These are phyloP conservation scores for Speleostelium caveatum DNA, from an alignment of 78 protist genomes.

Conservation along the genomic window DNA sequence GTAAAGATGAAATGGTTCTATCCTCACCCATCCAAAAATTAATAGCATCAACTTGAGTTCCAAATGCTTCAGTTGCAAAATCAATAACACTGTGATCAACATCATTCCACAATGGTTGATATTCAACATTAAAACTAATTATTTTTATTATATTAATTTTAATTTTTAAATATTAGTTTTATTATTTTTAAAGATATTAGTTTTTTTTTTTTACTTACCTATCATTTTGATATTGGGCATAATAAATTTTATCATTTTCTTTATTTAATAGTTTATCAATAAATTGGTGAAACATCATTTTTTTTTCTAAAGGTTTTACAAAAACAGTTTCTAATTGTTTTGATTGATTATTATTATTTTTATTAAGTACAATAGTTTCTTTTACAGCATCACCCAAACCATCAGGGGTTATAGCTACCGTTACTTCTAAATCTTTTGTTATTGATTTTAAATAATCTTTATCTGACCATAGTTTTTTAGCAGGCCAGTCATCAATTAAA, in stretches of 20 bases:
- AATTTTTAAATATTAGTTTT: neutral
- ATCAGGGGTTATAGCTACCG: conserved; percentile 76
- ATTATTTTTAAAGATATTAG: neutral
- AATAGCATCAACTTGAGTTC: conserved; percentile 33
- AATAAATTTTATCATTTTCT: neutral
- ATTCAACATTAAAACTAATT: conserved; percentile 63
- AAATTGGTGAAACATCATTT: conserved; percentile 52
- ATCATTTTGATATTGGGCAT: conserved; percentile 51
- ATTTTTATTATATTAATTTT: conserved; percentile 51
- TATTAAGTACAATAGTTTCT: too few species aligned
- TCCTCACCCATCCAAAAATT: conserved; percentile 82
- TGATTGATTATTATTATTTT: neutral
- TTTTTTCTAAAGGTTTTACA: conserved; percentile 77
- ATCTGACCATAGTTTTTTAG: conserved; percentile 51
- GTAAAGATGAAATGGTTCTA: conserved; percentile 60
- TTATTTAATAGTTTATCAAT: neutral
- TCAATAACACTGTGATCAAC: conserved; percentile 10
- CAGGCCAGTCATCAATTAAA: conserved; percentile 49
- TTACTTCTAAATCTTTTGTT: conserved; percentile 39
- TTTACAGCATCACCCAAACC: conserved; percentile 82
- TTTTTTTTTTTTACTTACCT: too few species aligned
- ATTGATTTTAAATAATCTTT: conserved; percentile 35
- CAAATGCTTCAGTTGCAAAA: conserved; percentile 68
- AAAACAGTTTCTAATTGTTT: conserved; percentile 26
- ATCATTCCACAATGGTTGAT: conserved; percentile 35